A percentile compares a stretch with the other conserved stretches of the same genome.
Evolutionary conservation across 306 rosid species (phyloP).

Genomic region (Luffa acutangula): DNA sequence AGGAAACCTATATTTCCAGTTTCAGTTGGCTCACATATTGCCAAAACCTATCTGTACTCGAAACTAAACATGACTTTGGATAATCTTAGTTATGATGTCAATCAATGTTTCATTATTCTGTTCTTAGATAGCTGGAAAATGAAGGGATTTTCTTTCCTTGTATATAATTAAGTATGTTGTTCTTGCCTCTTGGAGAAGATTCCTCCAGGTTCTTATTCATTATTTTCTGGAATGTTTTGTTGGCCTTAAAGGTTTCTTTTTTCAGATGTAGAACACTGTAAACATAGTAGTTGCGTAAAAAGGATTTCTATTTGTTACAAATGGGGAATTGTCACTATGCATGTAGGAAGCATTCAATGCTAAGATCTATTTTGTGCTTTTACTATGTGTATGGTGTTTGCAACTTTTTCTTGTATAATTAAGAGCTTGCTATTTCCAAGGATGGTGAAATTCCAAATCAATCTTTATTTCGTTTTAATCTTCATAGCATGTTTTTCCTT

Average conservation of each 20-base stretch:
- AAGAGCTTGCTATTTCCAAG: neutral
- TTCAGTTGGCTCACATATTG: conserved; percentile 1
- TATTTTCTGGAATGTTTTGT: neutral
- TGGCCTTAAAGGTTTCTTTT: neutral
- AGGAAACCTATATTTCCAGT: neutral
- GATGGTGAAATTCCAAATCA: neutral
- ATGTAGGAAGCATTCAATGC: neutral
- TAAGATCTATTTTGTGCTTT: neutral
- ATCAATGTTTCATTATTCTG: neutral
- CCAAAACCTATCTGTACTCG: neutral
- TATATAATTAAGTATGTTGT: neutral
- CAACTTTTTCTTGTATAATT: neutral
- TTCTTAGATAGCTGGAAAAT: neutral
- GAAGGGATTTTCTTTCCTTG: neutral
- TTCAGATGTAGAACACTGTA: neutral
- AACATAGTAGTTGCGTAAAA: neutral
- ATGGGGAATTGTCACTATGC: neutral
- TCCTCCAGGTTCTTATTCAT: neutral
- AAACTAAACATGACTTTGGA: neutral
- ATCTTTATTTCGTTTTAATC: neutral
- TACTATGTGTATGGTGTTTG: neutral
- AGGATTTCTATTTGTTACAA: neutral
- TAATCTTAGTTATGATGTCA: neutral
- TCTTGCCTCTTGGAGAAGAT: neutral
- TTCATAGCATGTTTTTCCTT: neutral